Conservation (phyloP, 1,284 basidiomycete species). For the Puccinia sorghi region DNA sequence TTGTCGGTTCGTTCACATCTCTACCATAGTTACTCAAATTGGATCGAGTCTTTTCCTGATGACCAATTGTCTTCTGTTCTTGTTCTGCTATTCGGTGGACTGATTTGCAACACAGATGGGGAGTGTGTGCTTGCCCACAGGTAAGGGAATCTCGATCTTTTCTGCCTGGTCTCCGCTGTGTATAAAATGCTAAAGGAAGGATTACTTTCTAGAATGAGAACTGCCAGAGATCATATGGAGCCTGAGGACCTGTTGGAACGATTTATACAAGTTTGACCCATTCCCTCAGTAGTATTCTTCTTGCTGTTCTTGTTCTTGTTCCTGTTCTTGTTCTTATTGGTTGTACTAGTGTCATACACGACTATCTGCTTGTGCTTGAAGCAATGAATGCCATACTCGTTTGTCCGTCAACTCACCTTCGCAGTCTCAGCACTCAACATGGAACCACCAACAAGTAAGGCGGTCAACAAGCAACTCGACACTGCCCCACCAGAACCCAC, state of each 20-base stretch:
- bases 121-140: conserved; percentile 33
- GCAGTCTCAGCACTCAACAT: conserved; percentile 1
- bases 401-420: too few species aligned
- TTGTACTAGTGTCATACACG: too few species aligned
- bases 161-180: too few species aligned
- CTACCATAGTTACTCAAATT: too few species aligned
- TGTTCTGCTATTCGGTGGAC: background rate
- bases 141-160: too few species aligned
- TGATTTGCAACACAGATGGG: conserved; percentile 1
- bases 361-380: too few species aligned
- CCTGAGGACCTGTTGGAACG: conserved; percentile 30
- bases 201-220: conserved; percentile 24
- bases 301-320: background rate
- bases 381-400: too few species aligned
- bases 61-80: background rate
- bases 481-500: background rate
- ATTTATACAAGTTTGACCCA: conserved; percentile 7
- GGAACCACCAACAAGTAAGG: background rate
- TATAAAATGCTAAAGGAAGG: too few species aligned
- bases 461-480: background rate
- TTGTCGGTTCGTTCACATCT: conserved; percentile 13
- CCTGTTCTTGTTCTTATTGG: background rate
- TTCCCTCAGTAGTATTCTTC: background rate
- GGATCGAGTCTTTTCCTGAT: too few species aligned
- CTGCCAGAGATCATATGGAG: conserved; percentile 30